Evolutionary conservation across 2,329 filamentous ascomycete species (phyloP).

Genomic region (Pyricularia grisea): DNA sequence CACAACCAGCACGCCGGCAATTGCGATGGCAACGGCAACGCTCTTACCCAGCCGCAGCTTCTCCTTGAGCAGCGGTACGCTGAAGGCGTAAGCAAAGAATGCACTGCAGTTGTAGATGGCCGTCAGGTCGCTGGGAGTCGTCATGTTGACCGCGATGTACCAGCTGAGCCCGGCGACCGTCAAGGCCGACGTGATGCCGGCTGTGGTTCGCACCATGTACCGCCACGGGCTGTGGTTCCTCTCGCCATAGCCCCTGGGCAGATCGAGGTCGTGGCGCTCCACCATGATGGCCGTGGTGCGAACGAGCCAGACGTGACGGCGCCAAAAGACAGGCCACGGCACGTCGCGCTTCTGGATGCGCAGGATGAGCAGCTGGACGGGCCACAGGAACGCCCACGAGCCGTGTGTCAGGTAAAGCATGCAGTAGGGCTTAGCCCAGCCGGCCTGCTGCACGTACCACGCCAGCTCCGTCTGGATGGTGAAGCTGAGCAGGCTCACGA

Average conservation of each 20-base stretch:
- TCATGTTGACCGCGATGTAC: conserved; percentile 92
- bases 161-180: conserved; percentile 88
- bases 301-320: conserved; percentile 42
- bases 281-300: conserved; percentile 68
- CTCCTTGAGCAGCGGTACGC: conserved; percentile 80
- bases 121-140: conserved; percentile 85
- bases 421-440: conserved; percentile 98
- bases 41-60: conserved; percentile 78
- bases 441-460: conserved; percentile 85
- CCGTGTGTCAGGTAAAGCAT: conserved; percentile 98
- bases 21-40: conserved; percentile 76
- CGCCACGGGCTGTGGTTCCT: conserved; percentile 26
- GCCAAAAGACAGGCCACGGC: conserved; percentile 82
- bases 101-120: conserved; percentile 99
- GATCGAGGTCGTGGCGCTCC: conserved; percentile 63
- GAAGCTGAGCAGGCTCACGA: conserved; percentile 77
- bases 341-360: conserved; percentile 69
- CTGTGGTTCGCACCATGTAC: conserved; percentile 74
- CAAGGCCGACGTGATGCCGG: conserved; percentile 73
- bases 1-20: conserved; percentile 84
- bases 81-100: conserved; percentile 97
- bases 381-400: conserved; percentile 88
- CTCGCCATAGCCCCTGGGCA: conserved; percentile 27
- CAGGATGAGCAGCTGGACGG: conserved; percentile 69
- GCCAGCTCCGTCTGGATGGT: conserved; percentile 93